phyloP scores from a whole-genome alignment of 306 rosid genomes.

The Cucurbita moschata region DNA sequence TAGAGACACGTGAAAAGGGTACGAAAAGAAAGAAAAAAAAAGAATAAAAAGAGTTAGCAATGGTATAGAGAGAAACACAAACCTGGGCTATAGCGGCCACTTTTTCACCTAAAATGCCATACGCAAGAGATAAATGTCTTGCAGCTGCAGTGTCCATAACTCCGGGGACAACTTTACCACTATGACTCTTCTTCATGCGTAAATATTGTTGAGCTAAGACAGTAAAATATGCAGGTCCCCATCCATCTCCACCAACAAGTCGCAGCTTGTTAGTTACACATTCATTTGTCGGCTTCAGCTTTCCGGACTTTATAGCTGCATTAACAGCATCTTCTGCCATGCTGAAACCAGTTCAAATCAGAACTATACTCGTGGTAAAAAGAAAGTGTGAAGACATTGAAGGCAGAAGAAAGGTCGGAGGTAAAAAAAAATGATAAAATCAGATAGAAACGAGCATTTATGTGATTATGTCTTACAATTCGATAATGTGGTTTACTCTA shows the following conservation, averaged over 20 bases:
- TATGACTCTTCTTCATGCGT: slow-evolving; percentile 67
- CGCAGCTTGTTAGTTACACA: slow-evolving; percentile 51
- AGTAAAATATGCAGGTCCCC: slow-evolving; percentile 87
- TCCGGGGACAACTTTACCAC: slow-evolving; percentile 83
- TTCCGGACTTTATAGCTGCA: slow-evolving; percentile 86
- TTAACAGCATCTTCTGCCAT: slow-evolving; percentile 99
- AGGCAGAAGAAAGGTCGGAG: slow-evolving; percentile 1
- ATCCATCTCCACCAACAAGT: slow-evolving; percentile 81
- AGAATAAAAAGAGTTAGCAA: background rate
- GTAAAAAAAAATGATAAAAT: background rate
- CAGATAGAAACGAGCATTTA: background rate
- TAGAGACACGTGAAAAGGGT: background rate
- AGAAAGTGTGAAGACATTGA: slow-evolving; percentile 7
- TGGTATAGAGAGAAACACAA: slow-evolving; percentile 7
- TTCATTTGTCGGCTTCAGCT: slow-evolving; percentile 47
- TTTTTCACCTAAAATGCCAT: slow-evolving; percentile 73
- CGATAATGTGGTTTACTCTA: background rate
- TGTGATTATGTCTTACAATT: background rate
- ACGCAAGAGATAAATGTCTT: slow-evolving; percentile 80
- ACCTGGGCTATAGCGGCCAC: slow-evolving; percentile 98
- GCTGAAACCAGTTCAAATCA: slow-evolving; percentile 40
- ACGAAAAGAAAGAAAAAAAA: background rate
- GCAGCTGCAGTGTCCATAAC: slow-evolving; percentile 80
- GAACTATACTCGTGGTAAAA: slow-evolving; percentile 10
- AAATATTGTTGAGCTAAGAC: slow-evolving; percentile 78